These are phyloP conservation scores for Myrica gale DNA, from an alignment of 306 rosid genomes.

Conservation along the genomic window DNA sequence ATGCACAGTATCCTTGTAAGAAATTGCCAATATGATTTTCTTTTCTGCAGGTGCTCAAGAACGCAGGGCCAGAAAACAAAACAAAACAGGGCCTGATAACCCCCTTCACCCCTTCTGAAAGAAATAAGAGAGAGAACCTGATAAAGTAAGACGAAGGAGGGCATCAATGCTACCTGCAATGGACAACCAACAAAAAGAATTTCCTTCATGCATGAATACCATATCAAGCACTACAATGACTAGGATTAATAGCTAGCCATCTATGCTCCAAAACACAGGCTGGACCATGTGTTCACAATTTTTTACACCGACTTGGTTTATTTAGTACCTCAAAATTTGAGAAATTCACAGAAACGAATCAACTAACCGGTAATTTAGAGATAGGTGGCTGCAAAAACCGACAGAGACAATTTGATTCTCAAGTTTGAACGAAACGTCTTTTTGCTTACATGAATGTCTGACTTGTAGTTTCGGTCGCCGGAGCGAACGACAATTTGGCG, in stretches of 20 bases:
- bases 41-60: background rate
- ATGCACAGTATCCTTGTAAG: too few relatives aligned
- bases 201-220: background rate
- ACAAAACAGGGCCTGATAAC: background rate
- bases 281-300: too few relatives aligned
- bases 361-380: background rate
- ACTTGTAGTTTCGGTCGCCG: too few relatives aligned
- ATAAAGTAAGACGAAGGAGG: background rate
- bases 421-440: background rate
- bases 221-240: background rate
- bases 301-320: too few relatives aligned
- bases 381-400: background rate
- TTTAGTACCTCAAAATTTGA: background rate
- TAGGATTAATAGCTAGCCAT: background rate
- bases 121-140: background rate
- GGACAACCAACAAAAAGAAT: background rate
- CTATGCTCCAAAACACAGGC: background rate
- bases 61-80: background rate
- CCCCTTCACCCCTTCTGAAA: background rate
- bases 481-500: too few relatives aligned
- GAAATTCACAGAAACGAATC: background rate
- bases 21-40: background rate
- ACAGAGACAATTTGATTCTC: background rate
- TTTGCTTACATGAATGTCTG: too few relatives aligned
- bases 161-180: background rate